Percentiles rank a stretch among this genome's conserved stretches.
Conservation (phyloP, 257 asterid species). For the Solanum clarkiae region DNA sequence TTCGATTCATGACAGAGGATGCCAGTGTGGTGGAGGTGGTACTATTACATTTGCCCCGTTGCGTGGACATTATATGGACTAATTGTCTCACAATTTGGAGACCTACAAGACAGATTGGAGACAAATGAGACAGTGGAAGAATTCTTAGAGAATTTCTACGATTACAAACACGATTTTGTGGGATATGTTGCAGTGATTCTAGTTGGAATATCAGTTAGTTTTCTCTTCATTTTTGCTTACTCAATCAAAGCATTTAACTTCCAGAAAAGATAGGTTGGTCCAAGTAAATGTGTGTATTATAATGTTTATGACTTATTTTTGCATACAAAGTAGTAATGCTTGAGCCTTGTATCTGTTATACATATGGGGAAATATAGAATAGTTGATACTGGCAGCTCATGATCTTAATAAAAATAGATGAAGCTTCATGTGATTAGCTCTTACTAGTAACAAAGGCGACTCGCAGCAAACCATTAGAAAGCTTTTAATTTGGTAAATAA, state of each 20-base stretch:
- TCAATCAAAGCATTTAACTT: slow-evolving; percentile 57
- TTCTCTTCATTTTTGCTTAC: slow-evolving; percentile 52
- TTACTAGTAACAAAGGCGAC: too few species aligned
- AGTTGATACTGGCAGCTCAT: too few species aligned
- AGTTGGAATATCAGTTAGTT: slow-evolving; percentile 28
- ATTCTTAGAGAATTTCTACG: slow-evolving; percentile 41
- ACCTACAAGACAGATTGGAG: slow-evolving; percentile 25
- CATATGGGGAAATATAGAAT: background rate
- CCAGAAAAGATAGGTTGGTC: slow-evolving; percentile 35
- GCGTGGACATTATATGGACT: slow-evolving; percentile 65
- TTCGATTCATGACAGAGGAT: slow-evolving; percentile 34
- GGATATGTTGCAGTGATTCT: slow-evolving; percentile 49
- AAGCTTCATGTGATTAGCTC: too few species aligned
- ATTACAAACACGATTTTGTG: slow-evolving; percentile 36
- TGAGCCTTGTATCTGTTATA: background rate
- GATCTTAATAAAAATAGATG: too few species aligned
- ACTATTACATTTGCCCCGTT: slow-evolving; percentile 41
- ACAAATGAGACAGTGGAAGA: slow-evolving; percentile 33
- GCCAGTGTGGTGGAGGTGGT: slow-evolving; percentile 86
- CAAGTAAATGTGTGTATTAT: background rate
- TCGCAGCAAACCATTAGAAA: too few species aligned
- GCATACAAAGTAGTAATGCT: background rate
- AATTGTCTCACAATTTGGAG: slow-evolving; percentile 57
- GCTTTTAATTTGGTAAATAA: background rate
- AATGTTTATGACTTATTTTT: background rate